These are phyloP conservation scores for Triticum turgidum DNA, from an alignment of 176 grass and related monocot genomes.

Conservation along the genomic window DNA sequence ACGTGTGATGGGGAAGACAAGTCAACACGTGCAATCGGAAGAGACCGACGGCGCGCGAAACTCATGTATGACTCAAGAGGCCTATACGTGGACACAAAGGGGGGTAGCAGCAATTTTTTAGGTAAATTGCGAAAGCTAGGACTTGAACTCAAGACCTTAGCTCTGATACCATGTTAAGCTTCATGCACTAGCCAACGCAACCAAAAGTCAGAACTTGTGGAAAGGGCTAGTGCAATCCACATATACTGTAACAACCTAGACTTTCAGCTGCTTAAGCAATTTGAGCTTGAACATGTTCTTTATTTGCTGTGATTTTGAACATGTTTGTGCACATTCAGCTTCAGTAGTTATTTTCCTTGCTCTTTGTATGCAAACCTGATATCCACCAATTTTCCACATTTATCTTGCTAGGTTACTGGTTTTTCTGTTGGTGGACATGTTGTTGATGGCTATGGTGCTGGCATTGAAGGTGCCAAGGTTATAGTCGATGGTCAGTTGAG, in stretches of 20 bases:
- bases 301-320: not conserved
- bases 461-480: constrained; percentile 79
- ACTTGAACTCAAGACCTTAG: too few relatives aligned
- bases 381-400: not conserved
- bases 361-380: not conserved
- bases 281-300: not conserved
- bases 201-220: too few relatives aligned
- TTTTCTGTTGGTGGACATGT: constrained; percentile 95
- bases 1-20: too few relatives aligned
- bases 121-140: too few relatives aligned
- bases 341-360: constrained; percentile 1
- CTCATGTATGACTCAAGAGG: too few relatives aligned
- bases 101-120: too few relatives aligned
- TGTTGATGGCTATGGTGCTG: constrained; percentile 65
- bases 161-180: too few relatives aligned
- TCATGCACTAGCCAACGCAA: too few relatives aligned
- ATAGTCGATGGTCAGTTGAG: constrained; percentile 79
- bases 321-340: not conserved
- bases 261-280: constrained; percentile 17
- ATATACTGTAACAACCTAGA: not conserved
- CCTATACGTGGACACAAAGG: too few relatives aligned
- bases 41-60: too few relatives aligned
- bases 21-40: too few relatives aligned
- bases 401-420: constrained; percentile 76
- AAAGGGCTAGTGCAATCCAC: too few relatives aligned